Percentiles rank a stretch among this genome's conserved stretches.
Conservation (phyloP, 2,329 filamentous ascomycete genomes). For the Sarocladium brachiariae region DNA sequence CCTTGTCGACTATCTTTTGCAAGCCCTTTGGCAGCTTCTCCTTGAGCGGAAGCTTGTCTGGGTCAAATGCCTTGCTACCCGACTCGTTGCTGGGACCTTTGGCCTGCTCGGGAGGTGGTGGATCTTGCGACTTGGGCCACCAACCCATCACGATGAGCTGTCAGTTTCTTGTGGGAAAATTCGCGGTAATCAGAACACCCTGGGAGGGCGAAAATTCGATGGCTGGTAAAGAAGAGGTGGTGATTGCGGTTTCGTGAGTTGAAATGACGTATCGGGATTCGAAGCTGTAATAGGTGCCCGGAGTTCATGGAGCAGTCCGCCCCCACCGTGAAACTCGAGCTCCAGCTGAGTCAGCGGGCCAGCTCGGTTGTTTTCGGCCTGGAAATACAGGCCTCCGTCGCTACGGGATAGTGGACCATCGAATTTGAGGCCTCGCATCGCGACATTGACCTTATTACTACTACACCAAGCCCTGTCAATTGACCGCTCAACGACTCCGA, state of each 20-base stretch:
- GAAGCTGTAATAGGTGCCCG: neutral
- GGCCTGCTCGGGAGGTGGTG: slow-evolving; percentile 24
- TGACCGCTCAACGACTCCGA: slow-evolving; percentile 22
- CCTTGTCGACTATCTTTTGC: slow-evolving; percentile 51
- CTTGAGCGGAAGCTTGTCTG: slow-evolving; percentile 38
- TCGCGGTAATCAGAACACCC: too few species aligned
- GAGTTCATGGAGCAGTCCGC: too few species aligned
- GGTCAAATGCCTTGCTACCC: slow-evolving; percentile 31
- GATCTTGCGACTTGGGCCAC: slow-evolving; percentile 31
- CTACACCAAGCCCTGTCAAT: slow-evolving; percentile 19
- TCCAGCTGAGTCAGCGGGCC: slow-evolving; percentile 1
- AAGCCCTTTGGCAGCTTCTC: slow-evolving; percentile 48
- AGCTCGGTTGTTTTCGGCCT: slow-evolving; percentile 10
- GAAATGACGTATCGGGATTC: neutral
- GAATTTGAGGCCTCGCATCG: slow-evolving; percentile 11
- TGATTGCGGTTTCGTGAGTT: too few species aligned
- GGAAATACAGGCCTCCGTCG: slow-evolving; percentile 9
- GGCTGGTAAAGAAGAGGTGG: neutral
- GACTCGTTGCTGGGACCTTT: slow-evolving; percentile 18
- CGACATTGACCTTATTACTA: slow-evolving; percentile 9
- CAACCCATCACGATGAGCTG: slow-evolving; percentile 29
- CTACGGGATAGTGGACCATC: slow-evolving; percentile 1
- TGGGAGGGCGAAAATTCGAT: too few species aligned
- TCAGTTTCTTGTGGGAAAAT: neutral
- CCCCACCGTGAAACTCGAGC: neutral